Evolutionary conservation across 345 rosid species (phyloP).

Genomic region (Rhodamnia rubescens): DNA sequence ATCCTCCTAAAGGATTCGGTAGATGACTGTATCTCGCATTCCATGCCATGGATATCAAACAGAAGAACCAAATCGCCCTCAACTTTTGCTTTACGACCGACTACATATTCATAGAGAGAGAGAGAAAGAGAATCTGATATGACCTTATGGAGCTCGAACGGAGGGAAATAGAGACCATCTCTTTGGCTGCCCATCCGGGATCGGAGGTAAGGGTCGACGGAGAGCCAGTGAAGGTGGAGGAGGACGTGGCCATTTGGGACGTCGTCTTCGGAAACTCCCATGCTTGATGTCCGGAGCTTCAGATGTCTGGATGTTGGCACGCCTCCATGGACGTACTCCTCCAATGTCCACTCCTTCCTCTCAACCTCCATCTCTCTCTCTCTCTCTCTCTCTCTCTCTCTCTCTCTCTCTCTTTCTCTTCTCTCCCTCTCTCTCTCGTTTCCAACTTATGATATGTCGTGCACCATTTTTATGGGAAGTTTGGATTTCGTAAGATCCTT

Average conservation of each 20-base stretch:
- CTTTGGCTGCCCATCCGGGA: constrained; percentile 9
- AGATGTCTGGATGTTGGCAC: constrained; percentile 27
- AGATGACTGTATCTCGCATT: neutral
- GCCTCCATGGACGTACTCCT: constrained; percentile 16
- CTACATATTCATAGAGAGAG: neutral
- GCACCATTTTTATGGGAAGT: neutral
- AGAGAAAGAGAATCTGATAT: neutral
- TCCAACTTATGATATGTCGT: neutral
- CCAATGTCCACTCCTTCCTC: constrained; percentile 28
- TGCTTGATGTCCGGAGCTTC: constrained; percentile 9
- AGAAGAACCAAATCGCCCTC: neutral
- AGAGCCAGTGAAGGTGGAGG: constrained; percentile 14
- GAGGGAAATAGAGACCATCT: constrained; percentile 20
- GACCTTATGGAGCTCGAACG: constrained; percentile 17
- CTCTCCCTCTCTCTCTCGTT: neutral
- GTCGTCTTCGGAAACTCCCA: neutral
- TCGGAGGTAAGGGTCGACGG: constrained; percentile 28
- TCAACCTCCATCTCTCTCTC: neutral
- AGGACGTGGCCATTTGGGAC: constrained; percentile 17
- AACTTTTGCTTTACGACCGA: neutral
- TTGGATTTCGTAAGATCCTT: neutral
- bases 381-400: neutral
- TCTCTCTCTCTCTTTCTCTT: neutral
- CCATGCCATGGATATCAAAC: neutral
- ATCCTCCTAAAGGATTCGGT: neutral